Evolutionary conservation across 768 basidiomycete genomes (phyloP).

Genomic region (Suillus hirtellus): DNA sequence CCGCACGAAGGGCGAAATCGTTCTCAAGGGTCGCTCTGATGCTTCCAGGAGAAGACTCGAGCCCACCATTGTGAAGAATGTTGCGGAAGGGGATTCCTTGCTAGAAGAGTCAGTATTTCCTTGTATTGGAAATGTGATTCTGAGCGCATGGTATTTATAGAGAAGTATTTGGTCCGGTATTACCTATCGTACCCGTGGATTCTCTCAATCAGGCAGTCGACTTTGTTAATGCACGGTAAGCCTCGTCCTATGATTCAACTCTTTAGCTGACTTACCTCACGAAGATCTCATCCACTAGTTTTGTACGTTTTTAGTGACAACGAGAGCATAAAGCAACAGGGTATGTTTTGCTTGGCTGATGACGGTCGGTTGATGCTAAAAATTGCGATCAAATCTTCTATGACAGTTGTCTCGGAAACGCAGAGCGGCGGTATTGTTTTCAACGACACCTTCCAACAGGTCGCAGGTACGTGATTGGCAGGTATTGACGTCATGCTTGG

Average conservation of each 20-base stretch:
- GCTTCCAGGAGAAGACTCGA: constrained; percentile 48
- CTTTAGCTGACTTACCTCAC: neutral
- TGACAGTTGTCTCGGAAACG: constrained; percentile 53
- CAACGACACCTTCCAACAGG: constrained; percentile 62
- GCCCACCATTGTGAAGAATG: constrained; percentile 59
- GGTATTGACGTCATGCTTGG: constrained; percentile 17
- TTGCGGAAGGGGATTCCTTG: constrained; percentile 54
- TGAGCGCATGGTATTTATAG: constrained; percentile 32
- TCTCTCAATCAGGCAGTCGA: constrained; percentile 54
- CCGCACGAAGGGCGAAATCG: constrained; percentile 55
- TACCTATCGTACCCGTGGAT: constrained; percentile 63
- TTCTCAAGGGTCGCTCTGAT: constrained; percentile 39
- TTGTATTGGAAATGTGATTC: neutral
- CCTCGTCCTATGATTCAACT: neutral
- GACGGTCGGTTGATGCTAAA: constrained; percentile 1
- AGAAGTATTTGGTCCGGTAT: constrained; percentile 73
- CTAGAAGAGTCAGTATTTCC: constrained; percentile 52
- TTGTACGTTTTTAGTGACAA: constrained; percentile 65
- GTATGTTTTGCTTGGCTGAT: constrained; percentile 28
- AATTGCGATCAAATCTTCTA: neutral
- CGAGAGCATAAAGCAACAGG: constrained; percentile 36
- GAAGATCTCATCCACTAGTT: constrained; percentile 59
- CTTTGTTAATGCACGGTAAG: constrained; percentile 54
- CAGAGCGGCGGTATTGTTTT: constrained; percentile 56
- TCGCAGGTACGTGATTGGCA: constrained; percentile 39